Evolutionary conservation across 345 rosid species (phyloP).

Genomic region (Erodium maritimum): DNA sequence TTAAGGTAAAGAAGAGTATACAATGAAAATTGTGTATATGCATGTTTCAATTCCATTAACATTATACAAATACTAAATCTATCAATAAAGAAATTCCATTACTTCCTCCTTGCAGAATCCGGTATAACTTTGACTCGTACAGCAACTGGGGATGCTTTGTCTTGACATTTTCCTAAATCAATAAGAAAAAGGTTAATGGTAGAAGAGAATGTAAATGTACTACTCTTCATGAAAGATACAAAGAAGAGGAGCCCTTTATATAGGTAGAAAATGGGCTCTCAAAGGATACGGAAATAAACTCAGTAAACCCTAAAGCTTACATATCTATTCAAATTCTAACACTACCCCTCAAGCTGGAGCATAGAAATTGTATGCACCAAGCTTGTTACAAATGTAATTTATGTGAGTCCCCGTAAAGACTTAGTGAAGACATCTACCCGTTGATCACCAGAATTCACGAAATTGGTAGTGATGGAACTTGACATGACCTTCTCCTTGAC

Average conservation of each 20-base stretch:
- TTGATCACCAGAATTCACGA: background rate
- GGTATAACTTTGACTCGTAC: conserved; percentile 80
- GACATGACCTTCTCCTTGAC: background rate
- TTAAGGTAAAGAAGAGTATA: background rate
- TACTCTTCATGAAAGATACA: too few species aligned
- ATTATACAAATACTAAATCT: background rate
- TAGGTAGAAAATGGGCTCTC: too few species aligned
- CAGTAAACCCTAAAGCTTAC: too few species aligned
- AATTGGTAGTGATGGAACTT: background rate
- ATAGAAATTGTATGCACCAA: background rate
- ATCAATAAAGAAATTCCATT: conserved; percentile 8
- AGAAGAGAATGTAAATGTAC: background rate
- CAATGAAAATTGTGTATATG: background rate
- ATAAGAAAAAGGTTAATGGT: conserved; percentile 2
- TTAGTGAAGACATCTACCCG: background rate
- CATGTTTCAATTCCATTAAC: background rate
- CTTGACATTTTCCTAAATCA: conserved; percentile 72
- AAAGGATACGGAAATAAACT: too few species aligned
- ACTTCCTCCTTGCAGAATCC: conserved; percentile 96
- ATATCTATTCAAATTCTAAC: background rate
- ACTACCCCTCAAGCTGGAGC: background rate
- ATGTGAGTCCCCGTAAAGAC: background rate
- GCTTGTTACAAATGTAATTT: background rate
- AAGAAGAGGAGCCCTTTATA: too few species aligned
- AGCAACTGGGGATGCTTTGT: conserved; percentile 93